Base-by-base conservation (phyloP, 495 filamentous ascomycete species). In the Parmelia sp. region DNA sequence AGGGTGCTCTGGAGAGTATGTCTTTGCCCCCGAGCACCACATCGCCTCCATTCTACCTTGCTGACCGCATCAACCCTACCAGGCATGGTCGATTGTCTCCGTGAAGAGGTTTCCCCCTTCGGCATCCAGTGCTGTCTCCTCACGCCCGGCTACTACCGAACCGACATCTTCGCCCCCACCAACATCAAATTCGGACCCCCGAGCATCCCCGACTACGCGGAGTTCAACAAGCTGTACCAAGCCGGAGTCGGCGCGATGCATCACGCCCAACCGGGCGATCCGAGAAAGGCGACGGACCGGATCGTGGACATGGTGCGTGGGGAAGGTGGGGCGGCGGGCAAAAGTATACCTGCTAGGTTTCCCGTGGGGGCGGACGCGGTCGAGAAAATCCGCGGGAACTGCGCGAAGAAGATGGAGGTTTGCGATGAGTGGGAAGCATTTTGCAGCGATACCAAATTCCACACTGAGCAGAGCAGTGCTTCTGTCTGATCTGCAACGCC, bases 121-220 rank as follows among this genome's bases (percentile, higher is more conserved):
- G 68, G 69, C 1, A 72, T 78, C 42, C 61, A 72, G 11, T 71
- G 75, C 0, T 60, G 75, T 7, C 47, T 77, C 1, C 67, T 77
- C 31, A 73, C 75, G 40, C 75, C 77, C 7, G 77, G 78, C 0
- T 63, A 35, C 4, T 74, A 79, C 60, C 69, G 74, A 0, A 78
- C 78, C 15, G 60, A 68, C 14, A 67, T 72, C 33, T 35, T 71
- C 55, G 29, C 39, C 31, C 61, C 49, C 15, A 21, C 25, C 3
- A 55, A 62, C 14, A 36, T 62, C 19, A 37, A 51, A 9, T 15
- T 51, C 14, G 60, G 39, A 7, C 21, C 29, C 0, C 9, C 31
- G 4, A 55, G 47, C 15, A 47, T 62, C n/a, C 17, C 39, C 2
- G 60, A n/a, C 15, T 62, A 53, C 11, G 31, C 29, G 19, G 31